Conservation (phyloP, 768 basidiomycete genomes). For the Lentinula guzmanii region DNA sequence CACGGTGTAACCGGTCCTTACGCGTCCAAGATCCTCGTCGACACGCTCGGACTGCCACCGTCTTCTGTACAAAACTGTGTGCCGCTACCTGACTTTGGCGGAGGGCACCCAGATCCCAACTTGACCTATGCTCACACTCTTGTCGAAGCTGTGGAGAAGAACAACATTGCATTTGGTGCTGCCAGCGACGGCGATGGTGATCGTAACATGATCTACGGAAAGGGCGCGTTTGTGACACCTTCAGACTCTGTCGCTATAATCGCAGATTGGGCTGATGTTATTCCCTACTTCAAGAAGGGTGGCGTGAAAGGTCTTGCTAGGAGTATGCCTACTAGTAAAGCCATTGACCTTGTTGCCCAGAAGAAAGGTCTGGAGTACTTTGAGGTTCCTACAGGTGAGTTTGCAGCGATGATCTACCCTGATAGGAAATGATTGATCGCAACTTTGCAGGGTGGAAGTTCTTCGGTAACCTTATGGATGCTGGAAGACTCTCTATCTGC, state of each 20-base stretch:
- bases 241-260: conserved; percentile 98
- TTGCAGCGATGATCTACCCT: background rate
- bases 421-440: background rate
- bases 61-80: conserved; percentile 85
- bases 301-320: conserved; percentile 95
- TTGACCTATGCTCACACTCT: conserved; percentile 94
- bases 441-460: conserved; percentile 86
- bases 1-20: conserved; percentile 98
- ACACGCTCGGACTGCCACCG: conserved; percentile 73
- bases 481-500: conserved; percentile 94
- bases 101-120: conserved; percentile 98
- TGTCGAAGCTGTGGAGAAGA: conserved; percentile 85
- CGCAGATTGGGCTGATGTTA: conserved; percentile 90
- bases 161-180: conserved; percentile 87
- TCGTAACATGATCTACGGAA: conserved; percentile 99
- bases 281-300: conserved; percentile 86
- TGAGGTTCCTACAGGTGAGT: conserved; percentile 90
- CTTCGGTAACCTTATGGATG: conserved; percentile 99
- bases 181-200: conserved; percentile 98
- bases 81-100: conserved; percentile 93
- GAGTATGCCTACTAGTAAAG: conserved; percentile 96
- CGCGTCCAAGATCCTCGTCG: conserved; percentile 81
- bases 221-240: conserved; percentile 96
- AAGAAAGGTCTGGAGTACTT: conserved; percentile 90
- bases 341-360: conserved; percentile 93